These are phyloP conservation scores for Delonix regia DNA, from an alignment of 306 rosid genomes.

Conservation along the genomic window DNA sequence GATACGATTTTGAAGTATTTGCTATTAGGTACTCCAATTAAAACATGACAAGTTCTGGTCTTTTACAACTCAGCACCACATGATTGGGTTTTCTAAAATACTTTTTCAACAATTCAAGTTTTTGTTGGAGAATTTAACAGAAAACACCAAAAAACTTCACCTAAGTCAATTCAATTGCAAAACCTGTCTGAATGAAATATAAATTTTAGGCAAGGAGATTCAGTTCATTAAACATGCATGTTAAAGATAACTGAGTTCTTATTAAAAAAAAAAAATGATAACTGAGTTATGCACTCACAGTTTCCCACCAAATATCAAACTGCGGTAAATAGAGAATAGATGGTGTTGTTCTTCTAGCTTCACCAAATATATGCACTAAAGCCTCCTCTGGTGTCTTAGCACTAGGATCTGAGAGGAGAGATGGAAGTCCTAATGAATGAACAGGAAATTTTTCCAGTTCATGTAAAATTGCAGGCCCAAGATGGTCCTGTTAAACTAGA, in stretches of 20 bases:
- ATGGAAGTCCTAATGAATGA: slow-evolving; percentile 92
- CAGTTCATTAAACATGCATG: slow-evolving; percentile 29
- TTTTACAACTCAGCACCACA: neutral
- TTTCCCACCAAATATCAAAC: slow-evolving; percentile 96
- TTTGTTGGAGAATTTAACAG: neutral
- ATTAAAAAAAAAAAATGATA: too few species aligned
- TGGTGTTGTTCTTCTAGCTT: slow-evolving; percentile 95
- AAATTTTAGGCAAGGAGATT: slow-evolving; percentile 14
- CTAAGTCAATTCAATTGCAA: neutral
- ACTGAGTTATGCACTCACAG: slow-evolving; percentile 62
- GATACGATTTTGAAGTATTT: neutral
- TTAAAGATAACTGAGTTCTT: slow-evolving; percentile 8
- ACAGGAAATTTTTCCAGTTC: slow-evolving; percentile 97
- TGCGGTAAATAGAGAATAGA: slow-evolving; percentile 93
- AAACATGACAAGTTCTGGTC: neutral
- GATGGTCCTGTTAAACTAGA: slow-evolving; percentile 99
- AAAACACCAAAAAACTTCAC: neutral
- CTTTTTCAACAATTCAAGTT: neutral
- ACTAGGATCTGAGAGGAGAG: slow-evolving; percentile 97
- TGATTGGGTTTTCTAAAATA: neutral
- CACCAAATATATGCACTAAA: slow-evolving; percentile 93
- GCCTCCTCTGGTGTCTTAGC: slow-evolving; percentile 99
- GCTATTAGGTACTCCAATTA: neutral
- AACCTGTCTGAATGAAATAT: neutral
- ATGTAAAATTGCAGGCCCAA: slow-evolving; percentile 97